Base-by-base conservation (phyloP, 2,329 filamentous ascomycete species). In the Chaetomium strumarium region DNA sequence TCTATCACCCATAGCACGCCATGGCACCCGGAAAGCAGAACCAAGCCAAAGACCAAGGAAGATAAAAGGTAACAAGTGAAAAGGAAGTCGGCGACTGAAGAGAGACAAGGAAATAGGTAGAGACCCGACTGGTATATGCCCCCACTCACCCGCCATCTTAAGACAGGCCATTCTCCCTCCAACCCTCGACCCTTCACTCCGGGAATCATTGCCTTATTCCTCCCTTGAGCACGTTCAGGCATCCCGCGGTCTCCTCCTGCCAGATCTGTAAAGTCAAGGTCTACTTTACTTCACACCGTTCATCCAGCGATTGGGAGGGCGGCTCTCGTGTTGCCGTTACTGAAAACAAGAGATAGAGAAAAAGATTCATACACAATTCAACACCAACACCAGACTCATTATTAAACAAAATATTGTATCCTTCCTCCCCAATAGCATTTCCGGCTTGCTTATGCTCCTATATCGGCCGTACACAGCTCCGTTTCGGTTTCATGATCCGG, bases 401-500 rank as follows among this genome's bases (percentile, higher is more conserved):
- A 61, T 63, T 63, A 63, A 63, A 63, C 60, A 63, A 55, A 46
- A 60, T 63, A 63, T 59, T 49, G 58, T 59, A 54, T 54, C 51
- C 48, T 48, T 46, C 55, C 44, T 52, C 39, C 45, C 49, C 34
- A 8, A 13, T 14, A 8, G 14, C 44, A 43, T 44, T n/a, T n/a
- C n/a, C 24, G 50, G 39, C 24, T 39, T 19, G 17, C 33, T 48
- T 38, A 33, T 30, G 20, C 39, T 39, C 49, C 43, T 41, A 48
- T 14, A 41, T 49, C 24, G 13, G 14, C 13, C 20, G 19, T 13
- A 12, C 12, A 9, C 17, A 37, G 10, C 16, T 9, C 17, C 19
- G 9, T n/a, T 42, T 48, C 44, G 41, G 47, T 39, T 48, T 47
- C 43, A 19, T 47, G 47, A 43, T 47, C 47, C 43, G 47, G 43